Evolutionary conservation across 2,329 filamentous ascomycete genomes (phyloP).

Genomic region (Trichophyton benhamiae): DNA sequence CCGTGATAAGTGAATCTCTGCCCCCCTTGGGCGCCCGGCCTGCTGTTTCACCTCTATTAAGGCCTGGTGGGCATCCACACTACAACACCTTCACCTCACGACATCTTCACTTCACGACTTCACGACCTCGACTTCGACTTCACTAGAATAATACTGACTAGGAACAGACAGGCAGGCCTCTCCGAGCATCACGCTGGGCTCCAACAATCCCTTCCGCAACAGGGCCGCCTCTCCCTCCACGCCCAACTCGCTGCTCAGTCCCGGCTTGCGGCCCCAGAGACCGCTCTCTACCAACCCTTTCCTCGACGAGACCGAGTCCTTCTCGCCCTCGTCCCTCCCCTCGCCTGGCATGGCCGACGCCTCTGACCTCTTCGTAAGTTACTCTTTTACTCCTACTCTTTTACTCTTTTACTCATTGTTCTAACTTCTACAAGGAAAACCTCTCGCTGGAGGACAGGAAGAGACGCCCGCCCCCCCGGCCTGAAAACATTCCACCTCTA

Average conservation of each 20-base stretch:
- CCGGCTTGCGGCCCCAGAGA: slow-evolving; percentile 20
- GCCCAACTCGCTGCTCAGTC: slow-evolving; percentile 18
- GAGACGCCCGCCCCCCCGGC: slow-evolving; percentile 15
- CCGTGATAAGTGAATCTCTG: background rate
- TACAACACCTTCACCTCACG: too few relatives aligned
- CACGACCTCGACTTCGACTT: too few relatives aligned
- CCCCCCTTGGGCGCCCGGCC: background rate
- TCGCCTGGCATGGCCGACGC: slow-evolving; percentile 29
- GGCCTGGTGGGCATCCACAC: too few relatives aligned
- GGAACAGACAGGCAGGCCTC: slow-evolving; percentile 23
- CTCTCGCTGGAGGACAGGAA: slow-evolving; percentile 24
- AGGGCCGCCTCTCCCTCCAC: slow-evolving; percentile 29
- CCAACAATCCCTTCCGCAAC: slow-evolving; percentile 41
- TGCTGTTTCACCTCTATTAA: background rate
- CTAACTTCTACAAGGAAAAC: slow-evolving; percentile 26
- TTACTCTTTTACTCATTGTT: slow-evolving; percentile 1
- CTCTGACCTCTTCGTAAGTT: slow-evolving; percentile 49
- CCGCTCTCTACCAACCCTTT: slow-evolving; percentile 52
- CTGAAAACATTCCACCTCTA: slow-evolving; percentile 19
- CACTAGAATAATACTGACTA: too few relatives aligned
- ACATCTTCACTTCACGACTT: too few relatives aligned
- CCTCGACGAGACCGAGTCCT: slow-evolving; percentile 32
- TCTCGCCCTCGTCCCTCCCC: slow-evolving; percentile 19
- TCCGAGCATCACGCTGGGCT: slow-evolving; percentile 27
- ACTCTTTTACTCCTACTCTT: background rate